phyloP scores from a whole-genome alignment of 176 grass and related monocot genomes.

The Avena eriantha region DNA sequence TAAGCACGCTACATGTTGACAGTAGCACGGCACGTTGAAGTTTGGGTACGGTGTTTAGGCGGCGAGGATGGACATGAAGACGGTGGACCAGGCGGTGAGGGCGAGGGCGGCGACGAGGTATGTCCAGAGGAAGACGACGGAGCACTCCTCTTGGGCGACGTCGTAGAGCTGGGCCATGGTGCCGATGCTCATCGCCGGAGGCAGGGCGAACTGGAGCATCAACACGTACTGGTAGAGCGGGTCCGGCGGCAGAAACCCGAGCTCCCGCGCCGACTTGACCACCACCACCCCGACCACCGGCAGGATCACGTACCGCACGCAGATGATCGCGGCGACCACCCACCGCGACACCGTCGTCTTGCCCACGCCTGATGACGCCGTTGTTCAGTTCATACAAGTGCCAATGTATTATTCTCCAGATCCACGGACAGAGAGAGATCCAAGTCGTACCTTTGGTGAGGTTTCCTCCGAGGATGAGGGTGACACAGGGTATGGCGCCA shows the following conservation, averaged over 20 bases:
- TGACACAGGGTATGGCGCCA: conserved; percentile 63
- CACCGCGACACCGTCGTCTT: conserved; percentile 45
- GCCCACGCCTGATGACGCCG: conserved; percentile 40
- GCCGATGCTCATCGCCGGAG: conserved; percentile 76
- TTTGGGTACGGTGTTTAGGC: neutral
- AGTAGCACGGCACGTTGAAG: neutral
- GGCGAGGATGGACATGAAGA: conserved; percentile 35
- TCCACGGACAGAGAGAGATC: neutral
- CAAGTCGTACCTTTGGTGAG: conserved; percentile 60
- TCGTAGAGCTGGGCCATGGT: conserved; percentile 67
- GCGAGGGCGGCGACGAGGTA: conserved; percentile 56
- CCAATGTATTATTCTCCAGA: neutral
- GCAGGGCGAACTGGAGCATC: conserved; percentile 75
- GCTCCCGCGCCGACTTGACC: conserved; percentile 43
- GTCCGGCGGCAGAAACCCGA: conserved; percentile 64
- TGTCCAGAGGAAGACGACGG: conserved; percentile 65
- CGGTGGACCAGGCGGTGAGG: conserved; percentile 64
- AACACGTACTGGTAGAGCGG: conserved; percentile 69
- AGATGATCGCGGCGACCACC: conserved; percentile 47
- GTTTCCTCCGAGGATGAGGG: conserved; percentile 72
- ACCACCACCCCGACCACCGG: conserved; percentile 54
- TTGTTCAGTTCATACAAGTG: neutral
- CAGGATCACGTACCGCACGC: conserved; percentile 60
- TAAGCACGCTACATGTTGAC: no score
- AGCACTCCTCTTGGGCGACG: conserved; percentile 71